A percentile compares a stretch with the other conserved stretches of the same genome.
phyloP scores from a whole-genome alignment of 2,329 filamentous ascomycete genomes.

The Parastagonospora avenae region DNA sequence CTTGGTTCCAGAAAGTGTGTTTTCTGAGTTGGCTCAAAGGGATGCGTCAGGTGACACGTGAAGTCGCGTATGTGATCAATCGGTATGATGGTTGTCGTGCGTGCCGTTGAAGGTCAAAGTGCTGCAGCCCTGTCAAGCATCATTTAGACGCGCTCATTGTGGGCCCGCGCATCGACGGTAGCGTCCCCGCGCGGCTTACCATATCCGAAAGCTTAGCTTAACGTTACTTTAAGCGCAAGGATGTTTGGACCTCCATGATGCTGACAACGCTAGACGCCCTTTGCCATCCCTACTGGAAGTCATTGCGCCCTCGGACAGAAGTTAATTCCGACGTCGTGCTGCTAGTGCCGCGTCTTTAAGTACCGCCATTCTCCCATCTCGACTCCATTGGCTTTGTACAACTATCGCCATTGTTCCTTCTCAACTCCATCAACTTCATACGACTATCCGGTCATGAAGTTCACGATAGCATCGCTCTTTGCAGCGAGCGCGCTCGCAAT shows the following conservation, averaged over 20 bases:
- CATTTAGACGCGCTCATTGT: neutral
- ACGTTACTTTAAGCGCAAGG: neutral
- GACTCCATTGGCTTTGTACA: no score
- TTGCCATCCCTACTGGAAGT: neutral
- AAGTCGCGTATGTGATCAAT: neutral
- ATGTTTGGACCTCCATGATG: slow-evolving; percentile 1
- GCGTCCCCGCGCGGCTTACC: neutral
- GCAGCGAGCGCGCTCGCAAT: slow-evolving; percentile 8
- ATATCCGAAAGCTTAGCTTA: neutral
- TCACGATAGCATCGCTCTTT: slow-evolving; percentile 13
- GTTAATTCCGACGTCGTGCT: no score
- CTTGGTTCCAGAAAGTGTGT: no score
- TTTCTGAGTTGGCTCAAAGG: no score
- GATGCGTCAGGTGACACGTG: neutral
- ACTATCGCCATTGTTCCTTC: no score
- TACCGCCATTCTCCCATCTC: no score
- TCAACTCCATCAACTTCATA: no score
- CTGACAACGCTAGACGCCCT: neutral
- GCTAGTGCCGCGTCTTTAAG: neutral
- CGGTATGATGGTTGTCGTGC: neutral
- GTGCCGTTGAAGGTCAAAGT: neutral
- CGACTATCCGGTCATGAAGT: slow-evolving; percentile 18
- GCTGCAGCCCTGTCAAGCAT: neutral
- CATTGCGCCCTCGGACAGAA: no score
- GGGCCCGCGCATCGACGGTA: neutral